phyloP scores from a whole-genome alignment of 2,329 filamentous ascomycete species.

The Pseudogymnoascus sp. region DNA sequence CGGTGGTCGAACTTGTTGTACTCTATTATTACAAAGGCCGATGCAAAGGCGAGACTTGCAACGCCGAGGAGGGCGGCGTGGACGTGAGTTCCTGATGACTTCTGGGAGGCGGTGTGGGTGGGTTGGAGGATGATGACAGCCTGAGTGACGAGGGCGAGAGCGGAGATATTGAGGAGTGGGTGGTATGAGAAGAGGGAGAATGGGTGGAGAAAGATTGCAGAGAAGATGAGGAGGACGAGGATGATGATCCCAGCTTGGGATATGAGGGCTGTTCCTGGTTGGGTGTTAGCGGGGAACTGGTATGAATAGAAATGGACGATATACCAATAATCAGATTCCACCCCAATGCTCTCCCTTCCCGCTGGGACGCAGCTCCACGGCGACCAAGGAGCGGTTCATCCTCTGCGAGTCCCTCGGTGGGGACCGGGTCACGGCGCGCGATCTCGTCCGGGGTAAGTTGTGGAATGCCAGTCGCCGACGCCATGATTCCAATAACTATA shows the following conservation, averaged over 20 bases:
- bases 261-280: slow-evolving; percentile 67
- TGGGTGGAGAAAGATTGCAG: slow-evolving; percentile 58
- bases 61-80: slow-evolving; percentile 64
- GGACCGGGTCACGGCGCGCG: slow-evolving; percentile 25
- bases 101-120: slow-evolving; percentile 69
- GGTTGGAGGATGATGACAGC: slow-evolving; percentile 81
- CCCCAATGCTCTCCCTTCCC: slow-evolving; percentile 53
- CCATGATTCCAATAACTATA: slow-evolving; percentile 40
- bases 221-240: slow-evolving; percentile 70
- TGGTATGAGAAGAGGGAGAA: slow-evolving; percentile 83
- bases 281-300: slow-evolving; percentile 16
- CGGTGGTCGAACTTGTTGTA: slow-evolving; percentile 70
- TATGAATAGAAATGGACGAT: not conserved
- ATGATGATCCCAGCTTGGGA: slow-evolving; percentile 74
- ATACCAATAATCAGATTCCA: slow-evolving; percentile 50
- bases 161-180: slow-evolving; percentile 63
- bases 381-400: slow-evolving; percentile 64
- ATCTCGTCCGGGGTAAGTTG: slow-evolving; percentile 37
- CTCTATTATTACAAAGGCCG: slow-evolving; percentile 65
- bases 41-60: slow-evolving; percentile 43
- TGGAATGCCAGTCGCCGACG: slow-evolving; percentile 61
- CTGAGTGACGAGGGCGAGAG: slow-evolving; percentile 68
- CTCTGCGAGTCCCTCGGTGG: slow-evolving; percentile 37
- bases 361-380: slow-evolving; percentile 66
- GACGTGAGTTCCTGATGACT: slow-evolving; percentile 48